phyloP scores from a whole-genome alignment of 2,329 filamentous ascomycete genomes.

The Trichoderma sp. region DNA sequence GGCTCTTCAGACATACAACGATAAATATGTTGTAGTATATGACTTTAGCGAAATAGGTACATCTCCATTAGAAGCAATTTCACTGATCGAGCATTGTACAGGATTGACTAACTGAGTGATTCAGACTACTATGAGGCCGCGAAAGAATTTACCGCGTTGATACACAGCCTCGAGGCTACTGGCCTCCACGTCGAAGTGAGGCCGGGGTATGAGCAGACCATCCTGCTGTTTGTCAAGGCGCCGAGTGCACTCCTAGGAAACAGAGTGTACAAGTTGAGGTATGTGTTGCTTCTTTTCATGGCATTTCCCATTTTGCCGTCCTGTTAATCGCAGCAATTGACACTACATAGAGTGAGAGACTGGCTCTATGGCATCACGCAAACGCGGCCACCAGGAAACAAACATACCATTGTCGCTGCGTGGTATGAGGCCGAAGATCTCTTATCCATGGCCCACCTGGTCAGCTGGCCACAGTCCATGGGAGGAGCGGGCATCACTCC shows the following conservation, averaged over 20 bases:
- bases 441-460: constrained; percentile 69
- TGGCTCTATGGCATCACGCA: constrained; percentile 73
- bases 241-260: constrained; percentile 64
- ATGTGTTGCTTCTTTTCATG: constrained; percentile 23
- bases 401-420: constrained; percentile 55
- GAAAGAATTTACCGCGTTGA: constrained; percentile 48
- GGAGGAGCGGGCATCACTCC: constrained; percentile 67
- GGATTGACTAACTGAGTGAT: background rate
- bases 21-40: constrained; percentile 47
- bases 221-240: constrained; percentile 68
- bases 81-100: no score
- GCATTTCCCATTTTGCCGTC: background rate
- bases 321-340: background rate
- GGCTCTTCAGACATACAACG: constrained; percentile 36
- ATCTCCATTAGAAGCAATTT: constrained; percentile 2
- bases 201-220: constrained; percentile 66
- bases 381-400: constrained; percentile 60
- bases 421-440: constrained; percentile 66
- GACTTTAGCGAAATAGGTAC: constrained; percentile 43
- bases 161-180: constrained; percentile 61
- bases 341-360: constrained; percentile 63
- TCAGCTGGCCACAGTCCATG: constrained; percentile 58
- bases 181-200: constrained; percentile 73
- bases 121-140: constrained; percentile 42
- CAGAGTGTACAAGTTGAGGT: constrained; percentile 69